Evolutionary conservation across 2,329 filamentous ascomycete species (phyloP).

Genomic region (Fusarium sp.): DNA sequence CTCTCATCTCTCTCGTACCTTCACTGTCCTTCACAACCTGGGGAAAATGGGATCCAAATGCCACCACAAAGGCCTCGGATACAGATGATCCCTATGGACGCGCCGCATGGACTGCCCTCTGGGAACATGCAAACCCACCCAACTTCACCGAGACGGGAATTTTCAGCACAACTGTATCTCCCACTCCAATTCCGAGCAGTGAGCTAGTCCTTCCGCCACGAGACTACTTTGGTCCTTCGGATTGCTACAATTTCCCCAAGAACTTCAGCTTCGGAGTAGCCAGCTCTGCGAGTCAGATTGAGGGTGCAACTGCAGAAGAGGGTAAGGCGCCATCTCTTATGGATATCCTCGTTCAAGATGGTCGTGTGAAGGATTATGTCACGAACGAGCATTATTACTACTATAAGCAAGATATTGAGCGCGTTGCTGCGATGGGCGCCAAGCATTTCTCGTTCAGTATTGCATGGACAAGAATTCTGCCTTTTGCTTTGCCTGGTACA

Average conservation of each 20-base stretch:
- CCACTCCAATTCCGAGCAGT: conserved; percentile 63
- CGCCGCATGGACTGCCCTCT: conserved; percentile 48
- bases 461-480: conserved; percentile 62
- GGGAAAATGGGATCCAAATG: conserved; percentile 50
- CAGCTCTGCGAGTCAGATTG: conserved; percentile 57
- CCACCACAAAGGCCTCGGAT: conserved; percentile 42
- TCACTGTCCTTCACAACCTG: conserved; percentile 48
- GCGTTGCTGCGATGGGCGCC: conserved; percentile 62
- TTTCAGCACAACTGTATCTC: conserved; percentile 61
- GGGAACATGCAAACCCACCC: conserved; percentile 48
- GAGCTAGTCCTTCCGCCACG: conserved; percentile 66
- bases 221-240: conserved; percentile 59
- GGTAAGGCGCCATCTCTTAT: conserved; percentile 56
- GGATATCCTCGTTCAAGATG: conserved; percentile 51
- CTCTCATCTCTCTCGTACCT: conserved; percentile 40
- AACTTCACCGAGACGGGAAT: conserved; percentile 48
- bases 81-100: conserved; percentile 46
- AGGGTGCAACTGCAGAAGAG: conserved; percentile 58
- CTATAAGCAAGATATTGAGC: conserved; percentile 66
- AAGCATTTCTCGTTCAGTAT: conserved; percentile 64
- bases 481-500: conserved; percentile 60
- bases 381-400: conserved; percentile 64
- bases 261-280: conserved; percentile 62
- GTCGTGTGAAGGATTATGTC: conserved; percentile 47
- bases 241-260: conserved; percentile 61